Percentiles rank a stretch among this genome's conserved stretches.
Conservation (phyloP, 208 protist species). For the Trypanosoma platydactyli region DNA sequence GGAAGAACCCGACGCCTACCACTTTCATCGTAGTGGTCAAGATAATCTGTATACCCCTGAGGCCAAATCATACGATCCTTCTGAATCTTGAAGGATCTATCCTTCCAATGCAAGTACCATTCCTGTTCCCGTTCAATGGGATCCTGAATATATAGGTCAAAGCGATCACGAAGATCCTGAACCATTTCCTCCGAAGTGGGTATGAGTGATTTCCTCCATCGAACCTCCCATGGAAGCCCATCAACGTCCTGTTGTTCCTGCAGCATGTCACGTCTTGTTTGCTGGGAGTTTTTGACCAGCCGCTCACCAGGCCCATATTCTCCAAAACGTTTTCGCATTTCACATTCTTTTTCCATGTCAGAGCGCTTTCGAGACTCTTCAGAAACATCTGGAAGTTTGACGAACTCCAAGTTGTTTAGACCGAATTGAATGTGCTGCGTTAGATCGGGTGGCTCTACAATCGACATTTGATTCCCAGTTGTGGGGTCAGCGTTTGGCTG, state of each 20-base stretch:
- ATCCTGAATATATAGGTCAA: constrained; percentile 88
- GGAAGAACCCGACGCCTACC: constrained; percentile 82
- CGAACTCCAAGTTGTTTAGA: constrained; percentile 73
- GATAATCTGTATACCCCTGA: constrained; percentile 90
- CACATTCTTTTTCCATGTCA: constrained; percentile 78
- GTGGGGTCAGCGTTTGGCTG: constrained; percentile 74
- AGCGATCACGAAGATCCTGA: constrained; percentile 88
- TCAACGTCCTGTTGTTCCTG: constrained; percentile 88
- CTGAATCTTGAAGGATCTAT: constrained; percentile 84
- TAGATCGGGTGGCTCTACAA: constrained; percentile 78
- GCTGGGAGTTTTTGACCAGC: constrained; percentile 66
- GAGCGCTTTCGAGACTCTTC: constrained; percentile 46
- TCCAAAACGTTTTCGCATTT: constrained; percentile 76
- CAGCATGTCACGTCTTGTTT: constrained; percentile 80
- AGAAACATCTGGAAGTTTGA: constrained; percentile 66
- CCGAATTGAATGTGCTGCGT: constrained; percentile 77
- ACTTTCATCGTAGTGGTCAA: constrained; percentile 89
- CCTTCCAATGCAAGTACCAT: constrained; percentile 92
- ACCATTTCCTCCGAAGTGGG: constrained; percentile 88
- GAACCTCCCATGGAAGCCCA: constrained; percentile 88
- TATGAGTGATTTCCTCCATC: constrained; percentile 81
- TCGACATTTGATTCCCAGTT: constrained; percentile 72
- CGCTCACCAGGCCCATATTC: constrained; percentile 80
- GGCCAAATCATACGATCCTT: constrained; percentile 92
- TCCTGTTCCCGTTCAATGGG: constrained; percentile 89